phyloP scores from a whole-genome alignment of 2,329 filamentous ascomycete species.

The Grosmannia huntii region DNA sequence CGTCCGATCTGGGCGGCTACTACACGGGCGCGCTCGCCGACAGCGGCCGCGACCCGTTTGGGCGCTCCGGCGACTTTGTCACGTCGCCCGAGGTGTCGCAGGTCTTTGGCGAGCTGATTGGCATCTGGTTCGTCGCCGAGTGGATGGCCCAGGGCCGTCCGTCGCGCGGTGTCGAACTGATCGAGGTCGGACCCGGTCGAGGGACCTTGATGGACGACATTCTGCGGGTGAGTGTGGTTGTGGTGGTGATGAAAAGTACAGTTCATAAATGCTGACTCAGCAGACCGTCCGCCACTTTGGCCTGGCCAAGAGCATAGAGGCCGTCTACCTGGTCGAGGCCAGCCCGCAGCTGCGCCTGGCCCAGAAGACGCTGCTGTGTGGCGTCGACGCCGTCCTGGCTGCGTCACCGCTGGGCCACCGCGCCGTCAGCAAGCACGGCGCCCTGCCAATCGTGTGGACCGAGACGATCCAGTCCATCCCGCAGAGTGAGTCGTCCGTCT shows the following conservation, averaged over 20 bases:
- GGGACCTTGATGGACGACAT: conserved; percentile 97
- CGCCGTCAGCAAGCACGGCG: conserved; percentile 62
- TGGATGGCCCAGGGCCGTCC: conserved; percentile 85
- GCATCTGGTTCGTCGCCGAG: conserved; percentile 90
- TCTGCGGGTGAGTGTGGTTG: conserved; percentile 47
- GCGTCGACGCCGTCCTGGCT: conserved; percentile 49
- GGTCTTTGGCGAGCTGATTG: conserved; percentile 87
- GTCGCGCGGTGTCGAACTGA: conserved; percentile 64
- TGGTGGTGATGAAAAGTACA: no score
- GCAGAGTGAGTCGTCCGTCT: conserved; percentile 38
- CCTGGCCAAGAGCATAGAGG: conserved; percentile 64
- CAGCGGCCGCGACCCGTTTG: conserved; percentile 68
- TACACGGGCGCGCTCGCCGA: conserved; percentile 65
- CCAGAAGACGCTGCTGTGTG: conserved; percentile 75
- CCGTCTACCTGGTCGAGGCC: conserved; percentile 93
- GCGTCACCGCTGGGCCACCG: conserved; percentile 62
- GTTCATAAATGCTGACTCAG: not conserved
- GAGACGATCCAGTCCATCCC: conserved; percentile 80
- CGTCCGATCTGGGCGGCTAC: conserved; percentile 80
- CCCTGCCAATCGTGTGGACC: conserved; percentile 73
- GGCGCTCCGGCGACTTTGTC: conserved; percentile 86
- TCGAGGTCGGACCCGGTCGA: conserved; percentile 87
- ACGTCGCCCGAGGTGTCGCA: conserved; percentile 97
- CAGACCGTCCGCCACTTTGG: conserved; percentile 69
- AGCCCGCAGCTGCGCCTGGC: conserved; percentile 63